These are phyloP conservation scores for Pichia cactophila DNA, from an alignment of 1,139 yeast genomes.

Conservation along the genomic window DNA sequence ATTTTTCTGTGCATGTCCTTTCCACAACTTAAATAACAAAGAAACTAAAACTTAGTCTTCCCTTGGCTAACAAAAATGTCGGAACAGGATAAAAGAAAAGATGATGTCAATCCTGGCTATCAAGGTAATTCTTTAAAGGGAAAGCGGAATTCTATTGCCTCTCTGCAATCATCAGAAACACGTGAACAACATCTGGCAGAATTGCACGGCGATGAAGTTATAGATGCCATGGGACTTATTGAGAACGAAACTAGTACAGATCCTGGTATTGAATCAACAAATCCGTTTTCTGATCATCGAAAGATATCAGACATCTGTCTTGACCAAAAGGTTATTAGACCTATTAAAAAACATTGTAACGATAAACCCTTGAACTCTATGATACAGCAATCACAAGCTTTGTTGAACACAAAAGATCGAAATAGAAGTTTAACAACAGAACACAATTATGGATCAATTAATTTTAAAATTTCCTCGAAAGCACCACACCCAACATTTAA, in stretches of 20 bases:
- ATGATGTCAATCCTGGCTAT: background rate
- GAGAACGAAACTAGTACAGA: conserved; percentile 16
- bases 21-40: too few species aligned
- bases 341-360: background rate
- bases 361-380: conserved; percentile 3
- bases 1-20: too few species aligned
- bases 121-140: background rate
- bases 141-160: background rate
- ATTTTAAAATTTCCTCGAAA: background rate
- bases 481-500: background rate
- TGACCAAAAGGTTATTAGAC: conserved; percentile 9
- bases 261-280: conserved; percentile 2
- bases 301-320: conserved; percentile 5
- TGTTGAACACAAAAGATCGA: conserved; percentile 7
- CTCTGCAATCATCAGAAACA: background rate
- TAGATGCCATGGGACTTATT: conserved; percentile 26
- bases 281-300: conserved; percentile 21
- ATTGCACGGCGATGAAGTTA: conserved; percentile 16
- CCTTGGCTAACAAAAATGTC: background rate
- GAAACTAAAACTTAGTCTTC: too few species aligned
- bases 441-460: conserved; percentile 5
- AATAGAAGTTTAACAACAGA: background rate
- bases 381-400: conserved; percentile 8
- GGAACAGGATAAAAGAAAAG: background rate
- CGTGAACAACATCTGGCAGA: background rate